phyloP scores from a whole-genome alignment of 2,329 filamentous ascomycete genomes.

The Colletotrichum shisoi region DNA sequence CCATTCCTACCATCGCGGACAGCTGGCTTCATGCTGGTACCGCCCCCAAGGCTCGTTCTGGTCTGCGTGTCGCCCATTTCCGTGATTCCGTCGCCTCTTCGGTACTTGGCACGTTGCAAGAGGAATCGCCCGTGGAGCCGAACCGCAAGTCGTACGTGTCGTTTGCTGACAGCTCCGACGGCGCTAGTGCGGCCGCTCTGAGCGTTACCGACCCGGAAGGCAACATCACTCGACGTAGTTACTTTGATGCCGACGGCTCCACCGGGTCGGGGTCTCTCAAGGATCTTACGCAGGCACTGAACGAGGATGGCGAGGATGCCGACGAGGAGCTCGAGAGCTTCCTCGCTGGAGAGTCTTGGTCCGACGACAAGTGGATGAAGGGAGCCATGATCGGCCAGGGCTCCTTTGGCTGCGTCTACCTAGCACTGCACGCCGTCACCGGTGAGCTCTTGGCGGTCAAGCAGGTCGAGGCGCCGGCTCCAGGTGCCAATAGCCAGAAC shows the following conservation, averaged over 20 bases:
- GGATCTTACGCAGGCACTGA: conserved; percentile 83
- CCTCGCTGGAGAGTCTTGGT: conserved; percentile 90
- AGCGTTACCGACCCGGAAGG: conserved; percentile 81
- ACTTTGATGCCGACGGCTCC: conserved; percentile 82
- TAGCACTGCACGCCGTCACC: conserved; percentile 93
- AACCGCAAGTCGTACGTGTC: conserved; percentile 97
- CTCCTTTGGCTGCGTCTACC: conserved; percentile 94
- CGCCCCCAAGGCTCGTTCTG: conserved; percentile 57
- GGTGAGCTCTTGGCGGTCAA: conserved; percentile 98
- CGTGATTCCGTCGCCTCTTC: conserved; percentile 90
- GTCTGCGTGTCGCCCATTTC: conserved; percentile 65
- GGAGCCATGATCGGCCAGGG: conserved; percentile 96
- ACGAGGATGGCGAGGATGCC: conserved; percentile 88
- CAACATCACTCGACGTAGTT: conserved; percentile 75
- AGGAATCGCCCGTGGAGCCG: conserved; percentile 85
- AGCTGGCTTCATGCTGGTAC: conserved; percentile 79
- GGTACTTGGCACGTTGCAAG: conserved; percentile 86
- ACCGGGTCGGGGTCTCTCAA: conserved; percentile 78
- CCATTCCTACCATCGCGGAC: conserved; percentile 94
- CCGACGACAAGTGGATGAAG: conserved; percentile 99
- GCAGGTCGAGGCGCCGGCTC: conserved; percentile 88
- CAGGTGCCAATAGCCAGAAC: conserved; percentile 78
- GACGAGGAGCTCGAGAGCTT: conserved; percentile 92
- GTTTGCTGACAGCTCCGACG: conserved; percentile 79
- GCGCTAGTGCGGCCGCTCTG: conserved; percentile 59